These are phyloP conservation scores for Aspergillus versicolor DNA, from an alignment of 2,329 filamentous ascomycete species.

Conservation along the genomic window DNA sequence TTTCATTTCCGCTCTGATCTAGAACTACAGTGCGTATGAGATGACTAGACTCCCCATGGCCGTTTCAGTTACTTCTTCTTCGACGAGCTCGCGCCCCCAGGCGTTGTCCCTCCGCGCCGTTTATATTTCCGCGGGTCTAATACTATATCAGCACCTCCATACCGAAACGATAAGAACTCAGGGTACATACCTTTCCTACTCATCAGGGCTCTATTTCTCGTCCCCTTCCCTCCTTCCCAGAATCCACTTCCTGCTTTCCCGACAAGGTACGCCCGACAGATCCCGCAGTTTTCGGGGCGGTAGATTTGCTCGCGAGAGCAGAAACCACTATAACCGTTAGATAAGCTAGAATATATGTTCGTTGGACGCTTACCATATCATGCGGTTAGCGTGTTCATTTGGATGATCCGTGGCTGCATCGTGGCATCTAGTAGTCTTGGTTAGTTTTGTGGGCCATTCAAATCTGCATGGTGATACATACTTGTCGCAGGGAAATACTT, in stretches of 20 bases:
- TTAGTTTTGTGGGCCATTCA: background rate
- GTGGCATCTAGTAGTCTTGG: constrained; percentile 60
- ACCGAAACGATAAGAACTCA: background rate
- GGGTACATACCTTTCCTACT: constrained; percentile 59
- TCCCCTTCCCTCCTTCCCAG: constrained; percentile 85
- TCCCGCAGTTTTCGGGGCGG: constrained; percentile 69
- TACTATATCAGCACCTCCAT: constrained; percentile 7
- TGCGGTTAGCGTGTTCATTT: constrained; percentile 78
- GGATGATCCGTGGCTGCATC: constrained; percentile 69
- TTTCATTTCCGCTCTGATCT: background rate
- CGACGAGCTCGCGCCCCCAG: constrained; percentile 27
- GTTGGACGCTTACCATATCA: constrained; percentile 63
- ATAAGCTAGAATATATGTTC: background rate
- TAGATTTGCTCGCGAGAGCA: constrained; percentile 81
- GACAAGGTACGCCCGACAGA: constrained; percentile 70
- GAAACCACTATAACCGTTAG: constrained; percentile 51
- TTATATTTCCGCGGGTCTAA: constrained; percentile 70
- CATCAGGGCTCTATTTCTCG: constrained; percentile 70
- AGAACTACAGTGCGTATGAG: background rate
- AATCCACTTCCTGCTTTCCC: constrained; percentile 68
- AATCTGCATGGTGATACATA: constrained; percentile 26
- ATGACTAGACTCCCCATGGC: background rate
- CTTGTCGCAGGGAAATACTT: constrained; percentile 59
- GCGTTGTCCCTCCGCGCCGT: constrained; percentile 50
- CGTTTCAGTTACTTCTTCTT: constrained; percentile 27